Percentiles rank a stretch among this genome's conserved stretches.
These are phyloP conservation scores for Stromatinia cepivora DNA, from an alignment of 2,329 filamentous ascomycete genomes.

Conservation along the genomic window DNA sequence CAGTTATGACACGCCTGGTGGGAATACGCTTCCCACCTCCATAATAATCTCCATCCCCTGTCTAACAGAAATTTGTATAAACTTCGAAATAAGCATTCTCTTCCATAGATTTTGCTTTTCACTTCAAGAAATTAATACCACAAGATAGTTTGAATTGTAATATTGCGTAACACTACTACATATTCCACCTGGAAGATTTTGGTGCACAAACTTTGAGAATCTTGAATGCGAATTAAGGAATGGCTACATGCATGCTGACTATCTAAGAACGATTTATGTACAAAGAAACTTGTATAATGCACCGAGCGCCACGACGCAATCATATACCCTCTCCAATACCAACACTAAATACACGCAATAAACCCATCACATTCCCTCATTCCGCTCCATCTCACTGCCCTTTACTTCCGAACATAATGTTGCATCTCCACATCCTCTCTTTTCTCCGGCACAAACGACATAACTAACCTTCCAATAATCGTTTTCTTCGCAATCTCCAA, in stretches of 20 bases:
- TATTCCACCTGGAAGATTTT: background rate
- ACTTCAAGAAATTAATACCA: too few relatives aligned
- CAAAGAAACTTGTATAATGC: background rate
- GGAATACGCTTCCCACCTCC: background rate
- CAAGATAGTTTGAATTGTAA: too few relatives aligned
- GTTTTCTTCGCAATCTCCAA: constrained; percentile 35
- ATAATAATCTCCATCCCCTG: background rate
- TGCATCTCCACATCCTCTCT: constrained; percentile 19
- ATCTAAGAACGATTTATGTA: background rate
- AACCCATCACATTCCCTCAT: background rate
- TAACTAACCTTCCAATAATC: constrained; percentile 36
- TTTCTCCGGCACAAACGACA: constrained; percentile 18
- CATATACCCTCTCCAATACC: background rate
- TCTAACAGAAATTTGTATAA: background rate
- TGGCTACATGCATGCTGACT: background rate
- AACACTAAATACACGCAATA: background rate
- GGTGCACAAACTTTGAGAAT: background rate
- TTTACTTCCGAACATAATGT: background rate
- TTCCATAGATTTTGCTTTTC: background rate
- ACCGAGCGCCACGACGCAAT: background rate
- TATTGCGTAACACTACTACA: too few relatives aligned
- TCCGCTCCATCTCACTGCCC: background rate
- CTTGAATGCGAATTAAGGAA: background rate
- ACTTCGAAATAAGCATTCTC: background rate
- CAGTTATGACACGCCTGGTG: too few relatives aligned